Evolutionary conservation across 2,329 filamentous ascomycete species (phyloP).

Genomic region (Colletotrichum liriopes): DNA sequence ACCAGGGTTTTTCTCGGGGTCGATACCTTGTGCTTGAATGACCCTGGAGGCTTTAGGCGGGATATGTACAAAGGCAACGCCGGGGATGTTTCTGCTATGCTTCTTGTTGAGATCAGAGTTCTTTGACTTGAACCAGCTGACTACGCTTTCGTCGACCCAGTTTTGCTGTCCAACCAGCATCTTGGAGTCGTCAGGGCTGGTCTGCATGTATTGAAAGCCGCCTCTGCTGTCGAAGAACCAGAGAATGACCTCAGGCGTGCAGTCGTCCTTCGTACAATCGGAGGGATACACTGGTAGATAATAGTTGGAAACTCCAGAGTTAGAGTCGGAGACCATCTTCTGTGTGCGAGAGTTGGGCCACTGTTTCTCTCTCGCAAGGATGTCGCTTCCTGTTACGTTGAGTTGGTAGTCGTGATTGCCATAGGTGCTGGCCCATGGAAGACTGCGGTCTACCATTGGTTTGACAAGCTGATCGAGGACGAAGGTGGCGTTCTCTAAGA

Average conservation of each 20-base stretch:
- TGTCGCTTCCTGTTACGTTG: constrained; percentile 66
- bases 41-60: constrained; percentile 60
- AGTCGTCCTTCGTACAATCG: constrained; percentile 52
- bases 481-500: constrained; percentile 66
- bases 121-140: constrained; percentile 60
- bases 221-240: constrained; percentile 83
- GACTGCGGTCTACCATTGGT: constrained; percentile 68
- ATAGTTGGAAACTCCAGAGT: constrained; percentile 64
- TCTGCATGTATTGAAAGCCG: constrained; percentile 63
- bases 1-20: constrained; percentile 58
- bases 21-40: constrained; percentile 56
- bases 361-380: constrained; percentile 59
- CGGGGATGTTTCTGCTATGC: constrained; percentile 57
- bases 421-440: constrained; percentile 78
- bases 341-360: constrained; percentile 58
- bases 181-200: constrained; percentile 43
- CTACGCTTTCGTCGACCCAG: constrained; percentile 63
- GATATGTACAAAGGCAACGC: constrained; percentile 66
- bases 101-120: constrained; percentile 50
- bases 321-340: constrained; percentile 55
- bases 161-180: constrained; percentile 55
- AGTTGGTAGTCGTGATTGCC: constrained; percentile 79
- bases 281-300: constrained; percentile 61
- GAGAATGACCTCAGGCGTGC: constrained; percentile 65
- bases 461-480: constrained; percentile 73